A percentile compares a stretch with the other conserved stretches of the same genome.
Conservation (phyloP, 768 basidiomycete genomes). For the Mycena haematopus region DNA sequence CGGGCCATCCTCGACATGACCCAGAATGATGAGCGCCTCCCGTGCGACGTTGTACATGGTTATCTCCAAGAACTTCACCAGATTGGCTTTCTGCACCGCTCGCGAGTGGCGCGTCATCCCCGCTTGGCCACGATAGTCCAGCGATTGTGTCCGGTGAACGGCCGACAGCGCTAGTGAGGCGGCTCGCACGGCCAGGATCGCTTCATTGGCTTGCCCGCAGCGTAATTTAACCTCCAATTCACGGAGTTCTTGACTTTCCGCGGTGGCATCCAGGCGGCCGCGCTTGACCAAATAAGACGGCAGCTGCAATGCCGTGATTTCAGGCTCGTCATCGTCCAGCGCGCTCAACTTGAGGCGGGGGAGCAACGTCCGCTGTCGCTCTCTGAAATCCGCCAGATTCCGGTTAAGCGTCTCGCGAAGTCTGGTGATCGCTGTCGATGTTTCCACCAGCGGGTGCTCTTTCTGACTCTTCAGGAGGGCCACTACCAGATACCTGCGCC, state of each 20-base stretch:
- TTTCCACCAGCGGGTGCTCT: conserved; percentile 16
- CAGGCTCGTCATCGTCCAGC: conserved; percentile 19
- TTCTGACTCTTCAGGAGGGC: conserved; percentile 7
- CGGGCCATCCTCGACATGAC: neutral
- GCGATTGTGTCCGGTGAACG: neutral
- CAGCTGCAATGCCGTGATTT: conserved; percentile 17
- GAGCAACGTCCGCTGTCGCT: conserved; percentile 12
- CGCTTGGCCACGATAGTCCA: conserved; percentile 18
- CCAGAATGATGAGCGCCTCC: neutral
- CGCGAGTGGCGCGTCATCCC: neutral
- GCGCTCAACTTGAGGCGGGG: conserved; percentile 12
- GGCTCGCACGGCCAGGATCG: conserved; percentile 5
- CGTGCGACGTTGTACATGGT: neutral
- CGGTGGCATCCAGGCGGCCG: neutral
- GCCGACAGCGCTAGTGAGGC: conserved; percentile 17
- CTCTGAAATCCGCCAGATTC: conserved; percentile 11
- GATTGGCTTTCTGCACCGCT: neutral
- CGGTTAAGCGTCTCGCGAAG: conserved; percentile 4
- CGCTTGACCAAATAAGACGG: conserved; percentile 18
- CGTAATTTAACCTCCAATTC: conserved; percentile 8
- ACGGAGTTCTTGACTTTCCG: conserved; percentile 3
- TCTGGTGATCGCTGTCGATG: conserved; percentile 1
- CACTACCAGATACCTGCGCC: neutral
- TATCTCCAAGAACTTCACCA: neutral
- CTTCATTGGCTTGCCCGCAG: conserved; percentile 6